phyloP scores from a whole-genome alignment of 352 stramenopile genomes.

The Phytophthora litchii region DNA sequence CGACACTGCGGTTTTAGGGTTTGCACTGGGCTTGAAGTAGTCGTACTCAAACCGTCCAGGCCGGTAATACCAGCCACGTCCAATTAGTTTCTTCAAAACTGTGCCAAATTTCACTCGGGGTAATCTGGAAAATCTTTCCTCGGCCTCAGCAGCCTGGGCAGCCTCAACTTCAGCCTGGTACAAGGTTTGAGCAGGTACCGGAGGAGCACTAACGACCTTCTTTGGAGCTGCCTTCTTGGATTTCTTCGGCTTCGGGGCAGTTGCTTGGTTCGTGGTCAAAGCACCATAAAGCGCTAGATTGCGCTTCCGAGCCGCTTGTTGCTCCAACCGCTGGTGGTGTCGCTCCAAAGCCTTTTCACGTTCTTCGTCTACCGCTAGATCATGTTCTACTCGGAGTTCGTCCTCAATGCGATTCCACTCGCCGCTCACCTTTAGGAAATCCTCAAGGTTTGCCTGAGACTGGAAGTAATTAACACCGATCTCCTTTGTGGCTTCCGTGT shows the following conservation, averaged over 20 bases:
- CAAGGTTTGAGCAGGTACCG: conserved; percentile 17
- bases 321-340: conserved; percentile 43
- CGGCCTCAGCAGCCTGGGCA: conserved; percentile 4
- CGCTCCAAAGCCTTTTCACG: conserved; percentile 50
- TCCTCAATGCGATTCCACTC: conserved; percentile 65
- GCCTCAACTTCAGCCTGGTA: conserved; percentile 38
- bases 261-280: background rate
- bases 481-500: conserved; percentile 57
- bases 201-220: conserved; percentile 17
- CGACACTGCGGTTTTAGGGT: conserved; percentile 48
- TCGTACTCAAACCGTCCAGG: conserved; percentile 84
- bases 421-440: conserved; percentile 63
- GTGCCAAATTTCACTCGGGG: conserved; percentile 64
- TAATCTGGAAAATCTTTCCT: conserved; percentile 17
- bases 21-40: conserved; percentile 78
- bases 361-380: conserved; percentile 54
- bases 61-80: conserved; percentile 71
- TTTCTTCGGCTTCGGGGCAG: conserved; percentile 35
- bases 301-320: conserved; percentile 35
- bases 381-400: conserved; percentile 60
- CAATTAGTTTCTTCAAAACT: conserved; percentile 54
- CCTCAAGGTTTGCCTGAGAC: conserved; percentile 58
- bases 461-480: conserved; percentile 72
- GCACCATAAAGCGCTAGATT: conserved; percentile 24
- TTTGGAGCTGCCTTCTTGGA: conserved; percentile 29